Percentiles rank a stretch among this genome's conserved stretches.
Evolutionary conservation across 2,329 filamentous ascomycete species (phyloP).

Genomic region (Fusarium musae): DNA sequence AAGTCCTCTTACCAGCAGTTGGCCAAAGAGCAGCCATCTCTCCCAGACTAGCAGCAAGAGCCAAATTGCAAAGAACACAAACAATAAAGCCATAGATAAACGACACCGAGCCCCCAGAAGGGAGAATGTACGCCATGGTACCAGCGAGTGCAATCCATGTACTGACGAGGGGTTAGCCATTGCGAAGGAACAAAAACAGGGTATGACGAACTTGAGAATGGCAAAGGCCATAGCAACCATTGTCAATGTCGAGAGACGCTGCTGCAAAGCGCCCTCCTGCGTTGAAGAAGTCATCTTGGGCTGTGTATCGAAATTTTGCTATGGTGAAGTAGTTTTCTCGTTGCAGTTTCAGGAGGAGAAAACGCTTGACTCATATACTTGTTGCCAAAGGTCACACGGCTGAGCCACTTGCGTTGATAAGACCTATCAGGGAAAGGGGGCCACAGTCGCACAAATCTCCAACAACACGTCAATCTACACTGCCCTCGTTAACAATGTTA

Average conservation of each 20-base stretch:
- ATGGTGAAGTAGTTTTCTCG: background rate
- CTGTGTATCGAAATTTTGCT: accelerated
- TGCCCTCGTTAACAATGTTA: background rate
- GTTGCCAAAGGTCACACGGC: background rate
- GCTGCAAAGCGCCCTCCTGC: slow-evolving; percentile 9
- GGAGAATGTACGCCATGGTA: slow-evolving; percentile 55
- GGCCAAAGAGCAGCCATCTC: slow-evolving; percentile 58
- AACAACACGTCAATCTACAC: background rate
- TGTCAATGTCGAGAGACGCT: slow-evolving; percentile 50
- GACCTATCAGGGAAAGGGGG: background rate
- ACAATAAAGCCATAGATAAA: slow-evolving; percentile 59
- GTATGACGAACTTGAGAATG: slow-evolving; percentile 50
- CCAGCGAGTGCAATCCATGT: slow-evolving; percentile 53
- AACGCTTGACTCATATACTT: slow-evolving; percentile 11
- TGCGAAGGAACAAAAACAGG: background rate
- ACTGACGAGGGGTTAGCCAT: slow-evolving; percentile 10
- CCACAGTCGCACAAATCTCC: background rate
- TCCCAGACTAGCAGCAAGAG: slow-evolving; percentile 55
- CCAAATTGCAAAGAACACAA: slow-evolving; percentile 57
- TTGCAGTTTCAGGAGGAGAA: background rate
- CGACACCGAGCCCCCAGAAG: slow-evolving; percentile 55
- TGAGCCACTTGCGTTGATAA: background rate
- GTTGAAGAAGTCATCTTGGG: background rate
- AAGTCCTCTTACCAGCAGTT: slow-evolving; percentile 49
- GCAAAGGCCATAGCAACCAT: slow-evolving; percentile 58